Conservation (phyloP, 352 stramenopile genomes). For the Pythium rhizo-oryzae region DNA sequence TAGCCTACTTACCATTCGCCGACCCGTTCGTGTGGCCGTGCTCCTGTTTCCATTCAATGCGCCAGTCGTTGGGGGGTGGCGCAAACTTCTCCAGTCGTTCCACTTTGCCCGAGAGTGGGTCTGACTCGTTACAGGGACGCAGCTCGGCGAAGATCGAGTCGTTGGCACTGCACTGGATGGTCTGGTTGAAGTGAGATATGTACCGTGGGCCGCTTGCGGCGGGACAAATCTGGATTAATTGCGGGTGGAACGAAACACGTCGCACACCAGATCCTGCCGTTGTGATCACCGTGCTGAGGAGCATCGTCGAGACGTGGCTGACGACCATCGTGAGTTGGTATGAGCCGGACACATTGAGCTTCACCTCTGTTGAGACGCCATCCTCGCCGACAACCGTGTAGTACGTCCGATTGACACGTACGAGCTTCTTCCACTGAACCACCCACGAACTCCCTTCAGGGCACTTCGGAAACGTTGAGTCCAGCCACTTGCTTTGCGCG, state of each 20-base stretch:
- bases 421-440: conserved; percentile 11
- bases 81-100: neutral
- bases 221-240: neutral
- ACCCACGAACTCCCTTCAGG: neutral
- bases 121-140: neutral
- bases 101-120: neutral
- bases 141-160: conserved; percentile 11
- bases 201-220: neutral
- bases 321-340: conserved; percentile 54
- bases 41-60: neutral
- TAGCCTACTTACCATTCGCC: conserved; percentile 2
- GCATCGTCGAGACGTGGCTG: conserved; percentile 36
- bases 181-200: conserved; percentile 14
- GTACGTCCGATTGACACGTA: neutral
- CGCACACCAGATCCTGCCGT: neutral
- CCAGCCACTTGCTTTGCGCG: neutral
- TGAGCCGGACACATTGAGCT: conserved; percentile 20
- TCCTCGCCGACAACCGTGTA: neutral
- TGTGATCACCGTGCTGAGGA: conserved; percentile 27
- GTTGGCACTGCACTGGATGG: conserved; percentile 1
- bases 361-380: neutral
- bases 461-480: neutral
- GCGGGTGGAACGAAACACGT: neutral
- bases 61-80: neutral
- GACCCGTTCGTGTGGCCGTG: neutral